Evolutionary conservation across 257 asterid species (phyloP).

Genomic region (Rehmannia glutinosa): DNA sequence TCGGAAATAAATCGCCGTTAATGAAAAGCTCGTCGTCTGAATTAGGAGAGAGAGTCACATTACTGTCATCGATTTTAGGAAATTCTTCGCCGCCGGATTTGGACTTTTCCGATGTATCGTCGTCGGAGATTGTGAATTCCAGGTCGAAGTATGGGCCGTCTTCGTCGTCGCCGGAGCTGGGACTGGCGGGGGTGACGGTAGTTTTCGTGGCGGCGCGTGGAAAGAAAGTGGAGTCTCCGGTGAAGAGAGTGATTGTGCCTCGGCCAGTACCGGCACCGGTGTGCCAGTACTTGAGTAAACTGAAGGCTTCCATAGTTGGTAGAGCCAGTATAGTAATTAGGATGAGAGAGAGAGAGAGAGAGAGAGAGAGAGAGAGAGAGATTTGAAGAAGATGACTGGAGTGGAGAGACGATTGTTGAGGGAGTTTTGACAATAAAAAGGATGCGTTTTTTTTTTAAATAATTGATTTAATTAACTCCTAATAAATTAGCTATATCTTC

Average conservation of each 20-base stretch:
- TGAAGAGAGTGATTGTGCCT: neutral
- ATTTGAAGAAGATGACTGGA: neutral
- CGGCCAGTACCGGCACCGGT: conserved; percentile 9
- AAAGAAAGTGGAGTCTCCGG: neutral
- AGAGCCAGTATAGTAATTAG: conserved; percentile 30
- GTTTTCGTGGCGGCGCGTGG: conserved; percentile 18
- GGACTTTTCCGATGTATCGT: neutral
- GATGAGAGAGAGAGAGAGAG: neutral
- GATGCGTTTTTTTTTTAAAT: too few species aligned
- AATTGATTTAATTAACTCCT: too few species aligned
- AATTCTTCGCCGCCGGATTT: too few species aligned
- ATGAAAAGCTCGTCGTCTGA: too few species aligned
- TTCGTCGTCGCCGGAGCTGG: conserved; percentile 19
- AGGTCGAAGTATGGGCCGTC: conserved; percentile 43
- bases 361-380: neutral
- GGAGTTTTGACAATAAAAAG: neutral
- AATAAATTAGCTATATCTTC: too few species aligned
- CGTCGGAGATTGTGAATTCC: conserved; percentile 18
- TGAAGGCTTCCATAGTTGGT: conserved; percentile 38
- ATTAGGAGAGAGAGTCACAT: too few species aligned
- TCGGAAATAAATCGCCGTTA: too few species aligned
- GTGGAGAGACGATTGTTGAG: neutral
- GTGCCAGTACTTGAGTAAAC: conserved; percentile 31
- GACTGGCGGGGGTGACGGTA: conserved; percentile 7
- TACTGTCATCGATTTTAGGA: too few species aligned